Percentiles rank a stretch among this genome's conserved stretches.
These are phyloP conservation scores for Ananas comosus DNA, from an alignment of 176 grass and related monocot genomes.

Conservation along the genomic window DNA sequence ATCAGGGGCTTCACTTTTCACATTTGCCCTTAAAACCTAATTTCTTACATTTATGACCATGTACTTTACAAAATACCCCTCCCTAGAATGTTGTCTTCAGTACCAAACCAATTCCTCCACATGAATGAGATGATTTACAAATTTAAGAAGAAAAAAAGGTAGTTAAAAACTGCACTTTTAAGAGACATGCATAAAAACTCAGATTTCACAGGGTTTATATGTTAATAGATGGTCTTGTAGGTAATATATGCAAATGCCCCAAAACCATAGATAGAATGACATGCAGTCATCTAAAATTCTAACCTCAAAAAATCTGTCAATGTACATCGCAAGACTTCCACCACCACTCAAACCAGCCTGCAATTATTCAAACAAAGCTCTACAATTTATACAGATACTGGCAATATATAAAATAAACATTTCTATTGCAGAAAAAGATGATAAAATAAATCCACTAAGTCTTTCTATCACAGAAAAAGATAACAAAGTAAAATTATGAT, in stretches of 20 bases:
- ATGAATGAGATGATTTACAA: slow-evolving; percentile 3
- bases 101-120: too few species aligned
- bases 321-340: slow-evolving; percentile 74
- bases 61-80: too few species aligned
- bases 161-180: too few species aligned
- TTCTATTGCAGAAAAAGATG: neutral
- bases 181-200: too few species aligned
- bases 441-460: neutral
- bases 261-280: too few species aligned
- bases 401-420: slow-evolving; percentile 2
- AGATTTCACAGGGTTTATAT: too few species aligned
- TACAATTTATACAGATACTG: slow-evolving; percentile 23
- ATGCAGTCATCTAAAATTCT: slow-evolving; percentile 4
- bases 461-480: neutral
- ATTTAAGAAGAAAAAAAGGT: slow-evolving; percentile 3
- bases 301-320: slow-evolving; percentile 98
- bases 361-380: slow-evolving; percentile 39
- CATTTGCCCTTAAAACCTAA: too few species aligned
- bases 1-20: too few species aligned
- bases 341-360: slow-evolving; percentile 94
- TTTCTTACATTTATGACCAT: too few species aligned
- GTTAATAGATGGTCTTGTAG: too few species aligned
- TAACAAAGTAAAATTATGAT: neutral
- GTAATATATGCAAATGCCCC: too few species aligned
- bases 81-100: too few species aligned